Conservation (phyloP, 2,329 filamentous ascomycete species). For the Ramularia collo-cygni region DNA sequence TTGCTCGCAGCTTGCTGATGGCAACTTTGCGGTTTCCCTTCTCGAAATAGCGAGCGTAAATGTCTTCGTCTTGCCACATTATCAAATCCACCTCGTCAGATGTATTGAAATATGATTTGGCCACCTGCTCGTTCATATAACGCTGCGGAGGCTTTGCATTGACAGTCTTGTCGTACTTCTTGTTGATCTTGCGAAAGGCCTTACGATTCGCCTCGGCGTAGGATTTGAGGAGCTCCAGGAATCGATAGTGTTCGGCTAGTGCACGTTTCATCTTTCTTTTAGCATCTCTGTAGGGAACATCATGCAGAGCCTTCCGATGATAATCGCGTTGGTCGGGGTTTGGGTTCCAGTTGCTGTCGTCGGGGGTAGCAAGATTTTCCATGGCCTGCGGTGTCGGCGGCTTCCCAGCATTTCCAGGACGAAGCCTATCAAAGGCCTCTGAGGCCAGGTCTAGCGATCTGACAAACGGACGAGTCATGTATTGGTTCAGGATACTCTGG, state of each 20-base stretch:
- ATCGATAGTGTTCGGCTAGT: conserved; percentile 86
- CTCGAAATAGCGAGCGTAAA: conserved; percentile 94
- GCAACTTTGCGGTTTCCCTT: conserved; percentile 88
- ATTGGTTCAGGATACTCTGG: conserved; percentile 2
- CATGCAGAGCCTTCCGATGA: conserved; percentile 34
- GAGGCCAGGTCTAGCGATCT: conserved; percentile 13
- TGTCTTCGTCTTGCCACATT: conserved; percentile 74
- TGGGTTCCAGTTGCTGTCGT: conserved; percentile 6
- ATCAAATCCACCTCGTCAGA: conserved; percentile 78
- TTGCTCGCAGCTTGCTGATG: conserved; percentile 73
- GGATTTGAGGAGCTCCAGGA: conserved; percentile 83
- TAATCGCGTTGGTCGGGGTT: conserved; percentile 37
- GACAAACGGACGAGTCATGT: conserved; percentile 9
- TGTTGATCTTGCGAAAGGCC: conserved; percentile 94
- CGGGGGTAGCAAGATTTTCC: conserved; percentile 34
- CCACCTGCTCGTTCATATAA: conserved; percentile 89
- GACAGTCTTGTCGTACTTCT: conserved; percentile 93
- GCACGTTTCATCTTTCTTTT: conserved; percentile 90
- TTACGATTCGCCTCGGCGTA: conserved; percentile 86
- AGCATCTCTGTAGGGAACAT: conserved; percentile 76
- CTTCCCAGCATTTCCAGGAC: conserved; percentile 46
- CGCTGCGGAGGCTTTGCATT: conserved; percentile 68
- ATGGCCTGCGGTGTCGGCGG: conserved; percentile 49
- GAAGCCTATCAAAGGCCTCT: conserved; percentile 27
- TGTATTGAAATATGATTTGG: conserved; percentile 82